A percentile compares a stretch with the other conserved stretches of the same genome.
Evolutionary conservation across 805 yeast species (phyloP).

Genomic region (Wickerhamomyces sydowiorum): DNA sequence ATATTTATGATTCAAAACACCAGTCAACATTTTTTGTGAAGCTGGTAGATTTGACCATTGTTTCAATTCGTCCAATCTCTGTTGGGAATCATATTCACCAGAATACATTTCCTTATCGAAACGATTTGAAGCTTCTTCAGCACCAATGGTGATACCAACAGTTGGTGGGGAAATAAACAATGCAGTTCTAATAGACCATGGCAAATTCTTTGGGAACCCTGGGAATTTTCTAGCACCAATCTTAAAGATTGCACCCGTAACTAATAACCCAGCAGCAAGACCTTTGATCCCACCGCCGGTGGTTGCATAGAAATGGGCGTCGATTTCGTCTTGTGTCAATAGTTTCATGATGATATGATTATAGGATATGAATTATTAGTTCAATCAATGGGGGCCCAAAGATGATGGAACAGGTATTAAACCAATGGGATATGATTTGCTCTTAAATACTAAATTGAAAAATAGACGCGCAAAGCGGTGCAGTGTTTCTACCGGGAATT

Average conservation of each 20-base stretch:
- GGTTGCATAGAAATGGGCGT: slow-evolving; percentile 57
- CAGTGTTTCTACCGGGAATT: background rate
- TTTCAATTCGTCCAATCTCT: slow-evolving; percentile 37
- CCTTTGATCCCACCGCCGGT: slow-evolving; percentile 60
- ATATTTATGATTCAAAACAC: slow-evolving; percentile 52
- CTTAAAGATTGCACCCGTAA: slow-evolving; percentile 52
- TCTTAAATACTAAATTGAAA: background rate
- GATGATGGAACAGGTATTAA: too few relatives aligned
- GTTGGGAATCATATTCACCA: slow-evolving; percentile 31
- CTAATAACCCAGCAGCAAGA: slow-evolving; percentile 44
- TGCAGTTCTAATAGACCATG: slow-evolving; percentile 61
- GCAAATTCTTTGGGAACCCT: slow-evolving; percentile 32
- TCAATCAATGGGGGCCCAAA: too few relatives aligned
- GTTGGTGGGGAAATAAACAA: slow-evolving; percentile 65
- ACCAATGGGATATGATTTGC: background rate
- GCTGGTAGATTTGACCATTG: slow-evolving; percentile 47
- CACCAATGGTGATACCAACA: slow-evolving; percentile 52
- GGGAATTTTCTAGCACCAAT: slow-evolving; percentile 44
- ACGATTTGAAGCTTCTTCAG: slow-evolving; percentile 63
- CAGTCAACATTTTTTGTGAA: slow-evolving; percentile 44
- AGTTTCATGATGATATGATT: slow-evolving; percentile 74
- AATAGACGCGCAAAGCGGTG: background rate
- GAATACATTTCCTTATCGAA: slow-evolving; percentile 63
- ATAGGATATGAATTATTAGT: too few relatives aligned
- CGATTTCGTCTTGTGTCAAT: slow-evolving; percentile 57